Percentiles rank a stretch among this genome's conserved stretches.
phyloP scores from a whole-genome alignment of 768 basidiomycete genomes.

The Boletellus ananas region DNA sequence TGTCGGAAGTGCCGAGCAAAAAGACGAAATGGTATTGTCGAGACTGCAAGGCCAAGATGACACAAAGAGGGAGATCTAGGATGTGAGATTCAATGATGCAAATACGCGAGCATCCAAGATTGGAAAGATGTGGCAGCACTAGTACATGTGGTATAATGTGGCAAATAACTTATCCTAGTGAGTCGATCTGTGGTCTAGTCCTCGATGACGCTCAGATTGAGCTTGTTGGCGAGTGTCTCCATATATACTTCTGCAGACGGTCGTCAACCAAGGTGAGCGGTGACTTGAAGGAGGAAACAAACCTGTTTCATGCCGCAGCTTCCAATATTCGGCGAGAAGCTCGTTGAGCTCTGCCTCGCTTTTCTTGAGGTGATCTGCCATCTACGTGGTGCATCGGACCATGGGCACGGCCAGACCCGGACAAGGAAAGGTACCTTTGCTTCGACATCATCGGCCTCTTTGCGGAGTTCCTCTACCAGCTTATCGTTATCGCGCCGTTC shows the following conservation, averaged over 20 bases:
- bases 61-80: slow-evolving; percentile 33
- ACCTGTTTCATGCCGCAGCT: slow-evolving; percentile 75
- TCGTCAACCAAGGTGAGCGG: neutral
- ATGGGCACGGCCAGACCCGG: neutral
- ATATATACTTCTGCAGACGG: slow-evolving; percentile 67
- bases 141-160: slow-evolving; percentile 17
- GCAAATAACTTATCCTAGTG: slow-evolving; percentile 13
- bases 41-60: slow-evolving; percentile 47
- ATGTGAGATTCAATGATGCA: slow-evolving; percentile 8
- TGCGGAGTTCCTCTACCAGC: slow-evolving; percentile 70
- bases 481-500: slow-evolving; percentile 78
- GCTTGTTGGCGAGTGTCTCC: slow-evolving; percentile 80
- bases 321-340: slow-evolving; percentile 81
- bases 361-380: slow-evolving; percentile 67
- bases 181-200: slow-evolving; percentile 9
- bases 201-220: slow-evolving; percentile 52
- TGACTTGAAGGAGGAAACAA: slow-evolving; percentile 2
- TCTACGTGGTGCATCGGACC: slow-evolving; percentile 41
- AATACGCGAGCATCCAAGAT: neutral
- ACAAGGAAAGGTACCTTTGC: slow-evolving; percentile 44
- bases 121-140: neutral
- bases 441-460: slow-evolving; percentile 65
- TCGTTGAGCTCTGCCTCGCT: slow-evolving; percentile 80
- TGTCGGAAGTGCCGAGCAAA: slow-evolving; percentile 54
- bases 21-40: slow-evolving; percentile 67